Base-by-base conservation (phyloP, 1,139 yeast genomes). In the Kurtzmaniella quercitrusa region DNA sequence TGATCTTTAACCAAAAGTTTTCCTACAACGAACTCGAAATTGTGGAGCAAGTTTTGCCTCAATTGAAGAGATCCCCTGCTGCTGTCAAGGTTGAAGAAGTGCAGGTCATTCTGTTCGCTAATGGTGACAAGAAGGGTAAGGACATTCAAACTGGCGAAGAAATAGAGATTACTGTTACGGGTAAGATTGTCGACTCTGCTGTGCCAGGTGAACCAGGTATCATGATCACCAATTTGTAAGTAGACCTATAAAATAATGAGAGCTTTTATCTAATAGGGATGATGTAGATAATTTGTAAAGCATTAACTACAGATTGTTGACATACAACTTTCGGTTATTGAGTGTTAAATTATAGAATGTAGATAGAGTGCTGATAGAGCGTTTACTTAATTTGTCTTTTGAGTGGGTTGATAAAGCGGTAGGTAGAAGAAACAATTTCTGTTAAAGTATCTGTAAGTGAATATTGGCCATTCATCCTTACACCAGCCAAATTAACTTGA, bases 141-240 rank as follows among this genome's bases (percentile, higher is more conserved):
- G 81, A 88, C 57, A 67, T 87, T 44, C 54, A 79, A 40, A 79
- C 93, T 41, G 93, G 88, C 42, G 85, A 81, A 60, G 81, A 78
- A 45, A 85, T 84, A 45, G 86, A 77, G 51, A 75, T 90, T 51
- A 59, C 67, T 25, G 70, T 78, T 47, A 71, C 77, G 46, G 80
- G 85, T 46, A 90, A 87, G 75, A 78, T 82, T 46, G 74, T 87
- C 48, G 95, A 87, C 50, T 77, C 77, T 50, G 94, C 98, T 33
- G 82, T 87, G 48, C 98, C 98, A 42, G 98, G 98, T 49, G 78
- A 79, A 56, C 98, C 98, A 38, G 96, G 96, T 58, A 81, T 93
- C 56, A 65, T 81, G 54, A 76, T 93, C 55, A 78, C 70, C 55
- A 91, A 91, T 60, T 60, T 79, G 40, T 63, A 63, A 42, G 34